phyloP scores from a whole-genome alignment of 2,329 filamentous ascomycete genomes.

The Aspergillus texensis region DNA sequence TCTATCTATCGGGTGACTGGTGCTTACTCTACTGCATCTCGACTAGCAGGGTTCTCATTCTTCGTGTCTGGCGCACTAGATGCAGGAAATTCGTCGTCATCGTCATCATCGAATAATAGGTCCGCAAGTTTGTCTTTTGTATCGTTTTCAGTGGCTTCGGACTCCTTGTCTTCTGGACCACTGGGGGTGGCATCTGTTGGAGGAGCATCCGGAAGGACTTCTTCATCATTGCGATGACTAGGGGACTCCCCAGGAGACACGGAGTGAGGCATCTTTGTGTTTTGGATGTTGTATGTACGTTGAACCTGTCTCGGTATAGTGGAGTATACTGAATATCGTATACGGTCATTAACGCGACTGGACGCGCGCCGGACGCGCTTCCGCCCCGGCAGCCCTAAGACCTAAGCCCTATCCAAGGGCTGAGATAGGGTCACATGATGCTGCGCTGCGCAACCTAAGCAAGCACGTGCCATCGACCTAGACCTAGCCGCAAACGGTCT shows the following conservation, averaged over 20 bases:
- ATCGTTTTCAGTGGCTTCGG: conserved; percentile 18
- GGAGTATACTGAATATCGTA: not conserved
- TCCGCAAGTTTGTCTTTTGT: conserved; percentile 56
- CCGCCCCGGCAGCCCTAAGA: conserved; percentile 19
- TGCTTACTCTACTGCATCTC: conserved; percentile 41
- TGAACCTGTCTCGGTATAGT: not conserved
- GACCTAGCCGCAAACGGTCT: conserved; percentile 15
- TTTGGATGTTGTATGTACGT: conserved; percentile 1
- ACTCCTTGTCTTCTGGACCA: conserved; percentile 10
- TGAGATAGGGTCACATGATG: conserved; percentile 2
- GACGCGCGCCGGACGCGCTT: conserved; percentile 29
- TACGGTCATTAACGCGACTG: conserved; percentile 24
- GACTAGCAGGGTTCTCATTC: conserved; percentile 41
- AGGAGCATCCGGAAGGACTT: conserved; percentile 47
- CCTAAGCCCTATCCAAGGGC: conserved; percentile 28
- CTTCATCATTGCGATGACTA: conserved; percentile 41
- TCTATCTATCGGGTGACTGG: not conserved
- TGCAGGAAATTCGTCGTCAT: conserved; percentile 56
- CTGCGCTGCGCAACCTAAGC: not conserved
- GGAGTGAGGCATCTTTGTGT: conserved; percentile 41
- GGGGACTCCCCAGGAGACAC: conserved; percentile 42
- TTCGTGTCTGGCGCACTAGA: conserved; percentile 55
- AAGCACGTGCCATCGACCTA: not conserved
- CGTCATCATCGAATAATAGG: conserved; percentile 61
- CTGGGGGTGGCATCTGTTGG: conserved; percentile 14